phyloP scores from a whole-genome alignment of 2,329 filamentous ascomycete species.

The Alternaria alternata region DNA sequence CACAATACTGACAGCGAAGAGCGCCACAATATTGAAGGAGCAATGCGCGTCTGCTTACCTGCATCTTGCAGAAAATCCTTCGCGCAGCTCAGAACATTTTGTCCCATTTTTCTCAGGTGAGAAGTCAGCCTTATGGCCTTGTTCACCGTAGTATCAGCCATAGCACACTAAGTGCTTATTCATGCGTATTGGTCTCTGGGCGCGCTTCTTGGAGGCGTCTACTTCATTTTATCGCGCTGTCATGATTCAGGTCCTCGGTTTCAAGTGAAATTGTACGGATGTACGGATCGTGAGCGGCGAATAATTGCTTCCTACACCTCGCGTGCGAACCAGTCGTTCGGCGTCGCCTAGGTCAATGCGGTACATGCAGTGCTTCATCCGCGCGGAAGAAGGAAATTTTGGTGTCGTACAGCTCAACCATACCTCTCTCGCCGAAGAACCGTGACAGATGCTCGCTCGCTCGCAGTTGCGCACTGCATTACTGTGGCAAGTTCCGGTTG shows the following conservation, averaged over 20 bases:
- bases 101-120: conserved; percentile 3
- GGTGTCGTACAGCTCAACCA: background rate
- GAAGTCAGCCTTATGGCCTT: conserved; percentile 14
- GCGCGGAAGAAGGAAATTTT: background rate
- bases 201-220: background rate
- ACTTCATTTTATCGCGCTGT: background rate
- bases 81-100: conserved; percentile 8
- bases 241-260: background rate
- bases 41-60: conserved; percentile 21
- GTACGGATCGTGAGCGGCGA: background rate
- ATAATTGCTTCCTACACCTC: background rate
- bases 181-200: background rate
- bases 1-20: conserved; percentile 18
- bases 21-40: conserved; percentile 39
- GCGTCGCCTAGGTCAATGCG: background rate
- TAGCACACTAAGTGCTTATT: background rate
- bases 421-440: too few species aligned
- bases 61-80: conserved; percentile 19
- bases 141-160: conserved; percentile 6
- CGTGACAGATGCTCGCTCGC: too few species aligned
- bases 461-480: background rate
- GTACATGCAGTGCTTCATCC: background rate
- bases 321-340: background rate
- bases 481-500: background rate
- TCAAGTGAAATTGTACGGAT: background rate